Evolutionary conservation across 208 protist species (phyloP).

Genomic region (Entamoeba invadens): DNA sequence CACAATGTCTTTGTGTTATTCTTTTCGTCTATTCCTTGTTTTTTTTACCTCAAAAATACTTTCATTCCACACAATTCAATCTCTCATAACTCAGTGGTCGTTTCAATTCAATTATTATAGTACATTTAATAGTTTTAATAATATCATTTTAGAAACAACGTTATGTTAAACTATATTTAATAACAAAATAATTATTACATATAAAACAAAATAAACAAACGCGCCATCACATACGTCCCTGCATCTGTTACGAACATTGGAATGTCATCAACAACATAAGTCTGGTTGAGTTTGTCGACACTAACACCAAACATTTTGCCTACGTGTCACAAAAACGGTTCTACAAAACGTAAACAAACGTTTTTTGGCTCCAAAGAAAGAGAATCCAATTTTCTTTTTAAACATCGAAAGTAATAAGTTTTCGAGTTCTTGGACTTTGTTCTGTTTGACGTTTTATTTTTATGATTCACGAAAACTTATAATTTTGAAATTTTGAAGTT

Average conservation of each 20-base stretch:
- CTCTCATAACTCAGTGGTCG: too few species aligned
- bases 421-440: too few species aligned
- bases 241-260: background rate
- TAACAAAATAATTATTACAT: too few species aligned
- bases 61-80: too few species aligned
- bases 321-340: background rate
- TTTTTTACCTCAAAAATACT: too few species aligned
- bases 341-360: background rate
- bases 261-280: background rate
- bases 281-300: background rate
- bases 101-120: too few species aligned
- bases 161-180: too few species aligned
- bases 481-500: too few species aligned
- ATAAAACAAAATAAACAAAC: background rate
- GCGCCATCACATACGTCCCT: background rate
- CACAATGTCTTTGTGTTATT: background rate
- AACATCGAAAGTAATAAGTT: background rate
- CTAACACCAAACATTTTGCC: background rate
- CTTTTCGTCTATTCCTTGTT: background rate
- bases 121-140: too few species aligned
- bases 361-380: background rate
- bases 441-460: too few species aligned
- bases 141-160: too few species aligned
- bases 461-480: too few species aligned
- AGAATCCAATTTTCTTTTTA: background rate